A percentile compares a stretch with the other conserved stretches of the same genome.
Evolutionary conservation across 2,329 filamentous ascomycete genomes (phyloP).

Genomic region (Scedosporium boydii): DNA sequence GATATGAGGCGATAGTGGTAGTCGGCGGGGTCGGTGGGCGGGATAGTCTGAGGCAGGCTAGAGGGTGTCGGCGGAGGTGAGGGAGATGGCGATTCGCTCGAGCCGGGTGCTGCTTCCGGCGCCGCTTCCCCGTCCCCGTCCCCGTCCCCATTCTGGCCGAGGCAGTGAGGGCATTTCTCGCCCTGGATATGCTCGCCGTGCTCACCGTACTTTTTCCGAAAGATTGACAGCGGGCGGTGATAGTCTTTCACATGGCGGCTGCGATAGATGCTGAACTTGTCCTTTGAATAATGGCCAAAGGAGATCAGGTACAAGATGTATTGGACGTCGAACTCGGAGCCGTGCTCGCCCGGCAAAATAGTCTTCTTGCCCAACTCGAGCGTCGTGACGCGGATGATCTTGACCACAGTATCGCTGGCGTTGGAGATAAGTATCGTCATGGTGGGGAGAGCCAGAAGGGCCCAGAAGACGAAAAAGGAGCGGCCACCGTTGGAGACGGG

Average conservation of each 20-base stretch:
- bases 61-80: not conserved
- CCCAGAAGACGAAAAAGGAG: slow-evolving; percentile 92
- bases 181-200: not conserved
- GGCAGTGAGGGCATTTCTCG: not conserved
- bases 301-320: slow-evolving; percentile 31
- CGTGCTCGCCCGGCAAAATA: slow-evolving; percentile 48
- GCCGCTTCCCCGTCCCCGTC: too few species aligned
- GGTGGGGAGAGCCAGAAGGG: slow-evolving; percentile 72
- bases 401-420: slow-evolving; percentile 75
- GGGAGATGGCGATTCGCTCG: not conserved
- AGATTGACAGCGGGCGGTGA: not conserved
- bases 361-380: slow-evolving; percentile 48
- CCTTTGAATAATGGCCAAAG: slow-evolving; percentile 27
- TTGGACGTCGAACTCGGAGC: slow-evolving; percentile 35
- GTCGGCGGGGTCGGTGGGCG: slow-evolving; percentile 16
- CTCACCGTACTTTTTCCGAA: not conserved
- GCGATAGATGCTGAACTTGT: slow-evolving; percentile 16
- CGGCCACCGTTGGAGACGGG: slow-evolving; percentile 71
- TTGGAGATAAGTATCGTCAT: slow-evolving; percentile 82
- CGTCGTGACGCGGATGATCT: slow-evolving; percentile 44
- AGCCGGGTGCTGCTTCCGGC: too few species aligned
- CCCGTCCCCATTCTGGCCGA: too few species aligned
- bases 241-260: not conserved
- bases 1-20: slow-evolving; percentile 55
- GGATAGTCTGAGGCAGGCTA: slow-evolving; percentile 17